Percentiles rank a stretch among this genome's conserved stretches.
phyloP scores from a whole-genome alignment of 306 rosid genomes.

The Betula pendula region DNA sequence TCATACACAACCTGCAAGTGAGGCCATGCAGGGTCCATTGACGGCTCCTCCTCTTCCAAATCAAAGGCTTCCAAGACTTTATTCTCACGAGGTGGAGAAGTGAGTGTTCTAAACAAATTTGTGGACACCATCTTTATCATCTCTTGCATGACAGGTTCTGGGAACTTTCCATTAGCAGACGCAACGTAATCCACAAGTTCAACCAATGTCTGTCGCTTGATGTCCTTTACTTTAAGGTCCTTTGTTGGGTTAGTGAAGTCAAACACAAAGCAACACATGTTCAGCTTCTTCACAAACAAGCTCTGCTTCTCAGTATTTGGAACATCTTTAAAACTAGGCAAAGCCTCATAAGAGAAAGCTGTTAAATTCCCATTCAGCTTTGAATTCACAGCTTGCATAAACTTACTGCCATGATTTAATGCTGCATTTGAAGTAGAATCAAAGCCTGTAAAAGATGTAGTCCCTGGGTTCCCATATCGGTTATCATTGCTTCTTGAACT shows the following conservation, averaged over 20 bases:
- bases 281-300: slow-evolving; percentile 77
- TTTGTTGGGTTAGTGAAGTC: slow-evolving; percentile 82
- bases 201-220: slow-evolving; percentile 81
- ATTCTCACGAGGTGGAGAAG: slow-evolving; percentile 78
- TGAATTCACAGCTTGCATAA: slow-evolving; percentile 56
- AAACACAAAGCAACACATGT: slow-evolving; percentile 75
- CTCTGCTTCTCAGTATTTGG: slow-evolving; percentile 84
- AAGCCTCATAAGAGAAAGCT: slow-evolving; percentile 60
- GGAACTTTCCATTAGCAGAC: slow-evolving; percentile 70
- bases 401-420: slow-evolving; percentile 53
- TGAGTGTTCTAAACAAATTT: slow-evolving; percentile 80
- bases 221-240: slow-evolving; percentile 78
- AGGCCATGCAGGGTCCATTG: slow-evolving; percentile 97
- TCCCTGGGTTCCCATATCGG: slow-evolving; percentile 46
- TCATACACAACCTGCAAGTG: slow-evolving; percentile 89
- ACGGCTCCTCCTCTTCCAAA: slow-evolving; percentile 90
- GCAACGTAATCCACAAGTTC: slow-evolving; percentile 95
- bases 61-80: slow-evolving; percentile 82
- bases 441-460: slow-evolving; percentile 45
- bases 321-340: slow-evolving; percentile 86
- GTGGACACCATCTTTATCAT: slow-evolving; percentile 71
- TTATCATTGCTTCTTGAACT: slow-evolving; percentile 56
- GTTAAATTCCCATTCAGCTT: slow-evolving; percentile 70
- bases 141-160: slow-evolving; percentile 81
- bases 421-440: slow-evolving; percentile 56